phyloP scores from a whole-genome alignment of 768 basidiomycete species.

The Naematelia encephala region DNA sequence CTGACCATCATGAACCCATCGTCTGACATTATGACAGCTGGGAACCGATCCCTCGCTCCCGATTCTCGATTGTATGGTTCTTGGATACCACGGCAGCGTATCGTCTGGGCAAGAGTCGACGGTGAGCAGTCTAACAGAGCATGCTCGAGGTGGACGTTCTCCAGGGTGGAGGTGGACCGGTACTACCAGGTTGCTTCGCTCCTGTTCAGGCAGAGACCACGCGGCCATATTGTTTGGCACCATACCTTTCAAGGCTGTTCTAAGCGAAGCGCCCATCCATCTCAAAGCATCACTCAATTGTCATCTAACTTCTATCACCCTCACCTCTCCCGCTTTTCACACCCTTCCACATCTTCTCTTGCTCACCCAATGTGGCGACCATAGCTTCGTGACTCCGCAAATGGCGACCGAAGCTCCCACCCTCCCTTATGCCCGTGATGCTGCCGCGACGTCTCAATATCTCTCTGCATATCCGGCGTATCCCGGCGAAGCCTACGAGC shows the following conservation, averaged over 20 bases:
- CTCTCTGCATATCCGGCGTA: constrained; percentile 30
- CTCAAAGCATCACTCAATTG: too few species aligned
- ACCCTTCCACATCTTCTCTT: not conserved
- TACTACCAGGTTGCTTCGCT: not conserved
- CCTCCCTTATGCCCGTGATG: constrained; percentile 44
- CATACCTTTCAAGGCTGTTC: too few species aligned
- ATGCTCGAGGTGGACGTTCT: too few species aligned
- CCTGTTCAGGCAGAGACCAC: not conserved
- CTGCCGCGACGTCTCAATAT: constrained; percentile 41
- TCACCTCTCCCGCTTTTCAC: not conserved
- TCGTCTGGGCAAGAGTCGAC: too few species aligned
- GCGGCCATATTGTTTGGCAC: not conserved
- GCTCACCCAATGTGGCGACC: not conserved
- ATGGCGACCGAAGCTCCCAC: constrained; percentile 23
- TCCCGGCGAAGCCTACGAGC: not conserved
- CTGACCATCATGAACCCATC: constrained; percentile 52
- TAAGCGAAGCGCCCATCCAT: too few species aligned
- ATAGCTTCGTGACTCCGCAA: not conserved
- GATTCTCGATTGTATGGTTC: not conserved
- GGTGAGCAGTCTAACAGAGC: not conserved
- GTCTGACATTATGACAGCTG: constrained; percentile 46
- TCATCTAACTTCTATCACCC: not conserved
- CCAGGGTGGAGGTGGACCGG: not conserved
- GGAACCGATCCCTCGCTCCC: not conserved
- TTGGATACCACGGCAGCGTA: too few species aligned